Percentiles rank a stretch among this genome's conserved stretches.
Conservation (phyloP, 2,329 filamentous ascomycete species). For the Botrytis squamosa region DNA sequence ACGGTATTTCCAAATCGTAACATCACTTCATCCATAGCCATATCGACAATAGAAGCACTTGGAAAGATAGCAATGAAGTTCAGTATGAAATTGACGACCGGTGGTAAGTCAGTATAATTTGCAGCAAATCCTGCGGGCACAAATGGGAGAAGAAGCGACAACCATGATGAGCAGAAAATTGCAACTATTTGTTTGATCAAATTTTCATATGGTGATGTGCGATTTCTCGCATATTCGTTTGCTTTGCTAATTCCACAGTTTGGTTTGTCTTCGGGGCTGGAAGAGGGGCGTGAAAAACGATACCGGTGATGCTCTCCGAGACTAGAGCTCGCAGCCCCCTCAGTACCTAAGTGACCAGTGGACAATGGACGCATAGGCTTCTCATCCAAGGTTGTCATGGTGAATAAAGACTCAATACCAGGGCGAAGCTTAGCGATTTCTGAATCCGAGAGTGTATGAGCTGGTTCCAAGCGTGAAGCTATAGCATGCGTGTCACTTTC, state of each 20-base stretch:
- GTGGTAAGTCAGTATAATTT: conserved; percentile 58
- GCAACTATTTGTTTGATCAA: background rate
- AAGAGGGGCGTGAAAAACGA: background rate
- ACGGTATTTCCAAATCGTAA: conserved; percentile 75
- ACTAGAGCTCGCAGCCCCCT: no score
- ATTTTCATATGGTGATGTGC: background rate
- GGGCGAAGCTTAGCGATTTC: background rate
- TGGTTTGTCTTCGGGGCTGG: background rate
- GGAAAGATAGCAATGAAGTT: conserved; percentile 92
- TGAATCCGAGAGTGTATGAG: background rate
- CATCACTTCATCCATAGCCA: conserved; percentile 83
- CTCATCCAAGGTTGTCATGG: background rate
- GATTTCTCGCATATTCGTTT: background rate
- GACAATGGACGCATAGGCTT: background rate
- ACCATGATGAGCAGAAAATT: conserved; percentile 75
- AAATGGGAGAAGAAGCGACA: conserved; percentile 75
- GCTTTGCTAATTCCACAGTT: background rate
- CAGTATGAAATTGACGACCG: conserved; percentile 70
- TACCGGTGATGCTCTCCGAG: background rate
- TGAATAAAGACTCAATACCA: background rate
- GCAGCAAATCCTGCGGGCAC: conserved; percentile 76
- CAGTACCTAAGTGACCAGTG: background rate
- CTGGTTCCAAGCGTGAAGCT: background rate
- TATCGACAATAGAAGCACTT: conserved; percentile 79
- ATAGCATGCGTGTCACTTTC: no score